Evolutionary conservation across 2,329 filamentous ascomycete genomes (phyloP).

Genomic region (Triangularia verruculosa): DNA sequence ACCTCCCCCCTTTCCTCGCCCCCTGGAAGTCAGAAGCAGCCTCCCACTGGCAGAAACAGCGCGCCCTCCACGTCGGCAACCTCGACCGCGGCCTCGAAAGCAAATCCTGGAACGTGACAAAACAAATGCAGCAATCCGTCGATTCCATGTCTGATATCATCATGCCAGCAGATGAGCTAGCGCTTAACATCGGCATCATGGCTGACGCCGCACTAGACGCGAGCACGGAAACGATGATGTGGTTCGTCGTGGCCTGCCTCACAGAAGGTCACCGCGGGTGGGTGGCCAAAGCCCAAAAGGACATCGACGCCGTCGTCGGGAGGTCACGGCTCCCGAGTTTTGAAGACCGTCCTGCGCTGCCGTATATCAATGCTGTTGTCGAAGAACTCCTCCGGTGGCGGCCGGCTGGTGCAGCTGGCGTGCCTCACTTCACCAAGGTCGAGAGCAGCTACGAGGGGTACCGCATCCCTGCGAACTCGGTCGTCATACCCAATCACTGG

Average conservation of each 20-base stretch:
- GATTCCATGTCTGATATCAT: conserved; percentile 17
- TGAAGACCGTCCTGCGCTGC: conserved; percentile 38
- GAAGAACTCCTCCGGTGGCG: conserved; percentile 45
- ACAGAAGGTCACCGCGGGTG: conserved; percentile 20
- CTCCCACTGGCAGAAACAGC: conserved; percentile 26
- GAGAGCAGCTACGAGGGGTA: conserved; percentile 39
- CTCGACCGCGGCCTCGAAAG: conserved; percentile 23
- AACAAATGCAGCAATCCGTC: conserved; percentile 26
- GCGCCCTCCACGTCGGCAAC: conserved; percentile 30
- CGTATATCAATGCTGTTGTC: conserved; percentile 41
- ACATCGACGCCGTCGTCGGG: conserved; percentile 43
- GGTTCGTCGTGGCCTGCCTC: conserved; percentile 34
- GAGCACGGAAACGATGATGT: conserved; percentile 31
- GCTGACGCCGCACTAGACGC: conserved; percentile 36
- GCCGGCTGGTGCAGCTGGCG: conserved; percentile 36
- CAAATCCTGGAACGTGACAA: conserved; percentile 34
- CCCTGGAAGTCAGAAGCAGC: conserved; percentile 36
- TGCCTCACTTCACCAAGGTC: conserved; percentile 39
- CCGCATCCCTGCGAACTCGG: conserved; percentile 42
- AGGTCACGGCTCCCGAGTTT: conserved; percentile 38
- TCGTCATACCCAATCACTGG: conserved; percentile 43
- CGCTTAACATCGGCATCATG: conserved; percentile 34
- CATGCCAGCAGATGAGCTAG: conserved; percentile 32
- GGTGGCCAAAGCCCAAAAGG: conserved; percentile 38
- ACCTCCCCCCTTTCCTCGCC: conserved; percentile 36